Evolutionary conservation across 1,284 basidiomycete genomes (phyloP).

Genomic region (Rhizoctonia solani): DNA sequence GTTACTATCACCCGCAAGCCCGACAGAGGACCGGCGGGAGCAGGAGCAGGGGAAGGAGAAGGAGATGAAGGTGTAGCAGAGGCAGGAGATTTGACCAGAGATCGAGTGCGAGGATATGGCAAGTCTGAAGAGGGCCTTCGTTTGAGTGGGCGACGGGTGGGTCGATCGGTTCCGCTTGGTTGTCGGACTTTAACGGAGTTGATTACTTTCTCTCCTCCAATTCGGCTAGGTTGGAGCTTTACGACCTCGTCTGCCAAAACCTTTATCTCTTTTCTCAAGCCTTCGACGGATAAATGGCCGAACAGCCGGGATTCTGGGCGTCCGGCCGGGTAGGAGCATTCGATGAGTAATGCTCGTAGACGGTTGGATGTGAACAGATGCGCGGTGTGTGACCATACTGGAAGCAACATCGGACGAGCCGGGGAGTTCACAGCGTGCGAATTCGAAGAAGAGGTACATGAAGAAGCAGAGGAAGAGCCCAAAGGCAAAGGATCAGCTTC

Average conservation of each 20-base stretch:
- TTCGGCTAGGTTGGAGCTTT: not conserved
- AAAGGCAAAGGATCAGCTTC: conserved; percentile 68
- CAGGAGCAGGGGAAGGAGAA: conserved; percentile 42
- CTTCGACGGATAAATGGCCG: conserved; percentile 76
- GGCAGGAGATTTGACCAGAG: conserved; percentile 44
- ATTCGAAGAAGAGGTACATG: conserved; percentile 48
- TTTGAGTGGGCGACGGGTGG: too few relatives aligned
- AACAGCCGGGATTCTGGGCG: conserved; percentile 64
- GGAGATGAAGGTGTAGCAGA: conserved; percentile 41
- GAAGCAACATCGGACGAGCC: conserved; percentile 47
- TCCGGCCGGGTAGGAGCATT: conserved; percentile 77
- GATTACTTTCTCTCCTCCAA: too few relatives aligned
- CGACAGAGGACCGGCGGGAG: conserved; percentile 56
- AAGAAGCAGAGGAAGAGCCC: not conserved
- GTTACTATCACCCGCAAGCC: conserved; percentile 71
- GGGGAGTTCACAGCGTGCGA: not conserved
- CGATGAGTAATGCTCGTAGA: conserved; percentile 74
- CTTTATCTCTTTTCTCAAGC: conserved; percentile 67
- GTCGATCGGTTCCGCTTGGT: too few relatives aligned
- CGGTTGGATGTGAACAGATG: conserved; percentile 21
- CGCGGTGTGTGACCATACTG: conserved; percentile 16
- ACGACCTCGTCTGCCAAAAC: conserved; percentile 67
- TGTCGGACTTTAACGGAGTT: too few relatives aligned
- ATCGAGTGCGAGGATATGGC: conserved; percentile 54
- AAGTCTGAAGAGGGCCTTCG: conserved; percentile 39